A percentile compares a stretch with the other conserved stretches of the same genome.
Evolutionary conservation across 2,329 filamentous ascomycete species (phyloP).

Genomic region (Fusarium pseudograminearum): DNA sequence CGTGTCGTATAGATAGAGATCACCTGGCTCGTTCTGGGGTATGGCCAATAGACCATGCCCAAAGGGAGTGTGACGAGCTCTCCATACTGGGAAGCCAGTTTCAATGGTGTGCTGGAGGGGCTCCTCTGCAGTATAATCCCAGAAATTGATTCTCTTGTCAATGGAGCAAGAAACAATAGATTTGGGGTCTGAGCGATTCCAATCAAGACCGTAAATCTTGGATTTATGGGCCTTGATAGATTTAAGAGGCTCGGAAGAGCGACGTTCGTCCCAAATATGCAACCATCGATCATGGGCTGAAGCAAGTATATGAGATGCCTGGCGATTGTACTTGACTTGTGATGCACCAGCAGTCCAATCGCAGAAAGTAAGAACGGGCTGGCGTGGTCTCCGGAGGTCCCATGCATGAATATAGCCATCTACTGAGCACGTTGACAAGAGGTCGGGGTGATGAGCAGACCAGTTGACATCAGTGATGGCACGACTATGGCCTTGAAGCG

Average conservation of each 20-base stretch:
- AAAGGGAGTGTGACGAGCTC: slow-evolving; percentile 91
- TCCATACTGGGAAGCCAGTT: slow-evolving; percentile 89
- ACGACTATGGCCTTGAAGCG: slow-evolving; percentile 82
- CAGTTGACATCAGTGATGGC: slow-evolving; percentile 98
- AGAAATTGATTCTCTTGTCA: slow-evolving; percentile 93
- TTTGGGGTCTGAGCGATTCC: slow-evolving; percentile 82
- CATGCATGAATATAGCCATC: slow-evolving; percentile 94
- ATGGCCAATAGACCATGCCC: slow-evolving; percentile 88
- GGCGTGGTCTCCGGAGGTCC: slow-evolving; percentile 81
- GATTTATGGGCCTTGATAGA: slow-evolving; percentile 90
- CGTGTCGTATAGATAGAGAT: slow-evolving; percentile 86
- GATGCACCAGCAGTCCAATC: slow-evolving; percentile 96
- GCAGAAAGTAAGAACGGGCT: slow-evolving; percentile 83
- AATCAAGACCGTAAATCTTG: slow-evolving; percentile 96
- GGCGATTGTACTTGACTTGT: slow-evolving; percentile 94
- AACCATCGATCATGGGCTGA: slow-evolving; percentile 91
- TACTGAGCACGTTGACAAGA: slow-evolving; percentile 89
- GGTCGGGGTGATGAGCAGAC: slow-evolving; percentile 89
- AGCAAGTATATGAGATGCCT: slow-evolving; percentile 86
- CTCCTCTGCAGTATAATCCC: slow-evolving; percentile 78
- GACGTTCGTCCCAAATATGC: slow-evolving; percentile 90
- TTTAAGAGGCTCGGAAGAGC: slow-evolving; percentile 79
- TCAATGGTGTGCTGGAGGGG: slow-evolving; percentile 80
- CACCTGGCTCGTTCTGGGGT: slow-evolving; percentile 88
- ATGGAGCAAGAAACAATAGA: slow-evolving; percentile 88